Conservation (phyloP, 768 basidiomycete species). For the Hortiboletus campestris region DNA sequence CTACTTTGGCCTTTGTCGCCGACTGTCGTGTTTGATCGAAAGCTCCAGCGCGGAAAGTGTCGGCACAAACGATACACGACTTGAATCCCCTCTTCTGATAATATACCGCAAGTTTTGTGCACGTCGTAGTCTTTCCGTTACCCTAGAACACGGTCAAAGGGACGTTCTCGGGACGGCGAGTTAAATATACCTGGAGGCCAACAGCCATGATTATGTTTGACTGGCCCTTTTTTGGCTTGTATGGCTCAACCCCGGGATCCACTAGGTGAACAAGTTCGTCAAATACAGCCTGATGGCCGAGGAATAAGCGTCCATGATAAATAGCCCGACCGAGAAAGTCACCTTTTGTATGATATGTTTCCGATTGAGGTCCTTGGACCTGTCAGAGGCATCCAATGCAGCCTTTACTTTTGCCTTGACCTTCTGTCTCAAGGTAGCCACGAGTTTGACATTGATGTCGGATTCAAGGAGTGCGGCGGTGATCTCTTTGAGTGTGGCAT, state of each 20-base stretch:
- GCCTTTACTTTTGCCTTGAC: conserved; percentile 91
- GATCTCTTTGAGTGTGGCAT: conserved; percentile 92
- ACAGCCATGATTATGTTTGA: conserved; percentile 96
- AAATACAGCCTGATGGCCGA: conserved; percentile 72
- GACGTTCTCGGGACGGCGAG: background rate
- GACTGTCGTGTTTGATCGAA: conserved; percentile 99
- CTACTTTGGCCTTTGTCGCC: conserved; percentile 97
- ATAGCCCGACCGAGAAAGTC: background rate
- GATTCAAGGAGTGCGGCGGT: conserved; percentile 91
- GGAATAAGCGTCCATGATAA: conserved; percentile 8
- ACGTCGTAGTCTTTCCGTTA: conserved; percentile 98
- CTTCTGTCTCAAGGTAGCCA: conserved; percentile 80
- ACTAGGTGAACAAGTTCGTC: conserved; percentile 95
- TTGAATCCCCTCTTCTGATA: conserved; percentile 97
- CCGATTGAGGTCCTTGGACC: conserved; percentile 75
- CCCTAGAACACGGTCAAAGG: conserved; percentile 51
- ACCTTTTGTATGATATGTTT: conserved; percentile 94
- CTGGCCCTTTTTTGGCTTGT: conserved; percentile 95
- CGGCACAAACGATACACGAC: conserved; percentile 96
- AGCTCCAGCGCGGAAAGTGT: conserved; percentile 98
- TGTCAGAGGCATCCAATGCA: conserved; percentile 67
- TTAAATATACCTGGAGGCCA: conserved; percentile 74
- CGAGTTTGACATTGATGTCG: conserved; percentile 98
- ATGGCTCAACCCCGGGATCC: conserved; percentile 93
- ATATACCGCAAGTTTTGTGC: conserved; percentile 97